These are phyloP conservation scores for Phytophthora hybrid DNA, from an alignment of 352 stramenopile genomes.

Conservation along the genomic window DNA sequence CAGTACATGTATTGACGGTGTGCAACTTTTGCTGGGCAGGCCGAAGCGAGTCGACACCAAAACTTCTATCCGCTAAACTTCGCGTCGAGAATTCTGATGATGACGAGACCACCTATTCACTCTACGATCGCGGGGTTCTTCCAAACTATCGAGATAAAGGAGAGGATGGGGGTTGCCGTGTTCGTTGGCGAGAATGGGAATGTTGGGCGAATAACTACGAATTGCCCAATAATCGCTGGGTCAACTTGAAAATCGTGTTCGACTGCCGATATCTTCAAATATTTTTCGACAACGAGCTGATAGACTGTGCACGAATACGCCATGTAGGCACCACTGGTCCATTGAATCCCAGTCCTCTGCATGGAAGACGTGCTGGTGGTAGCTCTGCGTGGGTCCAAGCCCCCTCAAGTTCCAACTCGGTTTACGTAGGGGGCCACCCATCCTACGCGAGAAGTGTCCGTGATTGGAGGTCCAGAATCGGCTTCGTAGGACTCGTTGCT, in stretches of 20 bases:
- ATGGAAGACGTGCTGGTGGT: constrained; percentile 12
- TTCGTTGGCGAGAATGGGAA: constrained; percentile 53
- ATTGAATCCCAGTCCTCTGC: neutral
- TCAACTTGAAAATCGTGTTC: constrained; percentile 54
- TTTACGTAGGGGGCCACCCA: constrained; percentile 63
- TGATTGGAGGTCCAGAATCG: constrained; percentile 57
- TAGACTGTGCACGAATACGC: constrained; percentile 55
- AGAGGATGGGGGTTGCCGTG: constrained; percentile 46
- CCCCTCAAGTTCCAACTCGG: constrained; percentile 42
- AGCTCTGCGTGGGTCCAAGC: constrained; percentile 35
- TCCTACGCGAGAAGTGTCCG: constrained; percentile 58
- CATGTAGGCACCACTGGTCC: neutral
- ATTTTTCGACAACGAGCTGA: constrained; percentile 51
- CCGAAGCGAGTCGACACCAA: constrained; percentile 33
- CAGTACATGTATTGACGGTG: neutral
- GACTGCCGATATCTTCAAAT: constrained; percentile 59
- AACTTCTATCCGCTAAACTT: constrained; percentile 54
- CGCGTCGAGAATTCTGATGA: constrained; percentile 17
- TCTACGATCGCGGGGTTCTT: constrained; percentile 63
- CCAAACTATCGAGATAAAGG: constrained; percentile 15
- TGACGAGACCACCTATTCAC: constrained; percentile 43
- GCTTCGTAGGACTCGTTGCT: constrained; percentile 65
- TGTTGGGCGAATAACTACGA: constrained; percentile 63
- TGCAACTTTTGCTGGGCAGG: constrained; percentile 8
- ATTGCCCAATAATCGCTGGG: constrained; percentile 63